Evolutionary conservation across 148 eudicot genomes (phyloP), one percentile per base, ranked within the genome.

Genomic region (Rhododendron simsii): DNA sequence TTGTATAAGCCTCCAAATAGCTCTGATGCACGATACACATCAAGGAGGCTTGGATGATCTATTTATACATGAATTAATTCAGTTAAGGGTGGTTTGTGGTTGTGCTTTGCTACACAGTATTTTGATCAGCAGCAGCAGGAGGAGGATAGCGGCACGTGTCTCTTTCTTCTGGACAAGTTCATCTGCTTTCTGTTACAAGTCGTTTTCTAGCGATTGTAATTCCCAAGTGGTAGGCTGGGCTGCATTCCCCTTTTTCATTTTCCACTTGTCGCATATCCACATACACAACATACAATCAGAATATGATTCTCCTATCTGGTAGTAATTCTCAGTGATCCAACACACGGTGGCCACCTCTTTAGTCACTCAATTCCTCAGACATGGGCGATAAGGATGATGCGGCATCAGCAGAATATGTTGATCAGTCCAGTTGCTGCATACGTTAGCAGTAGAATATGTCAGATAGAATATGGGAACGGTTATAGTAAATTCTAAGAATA

Each of bases 1-100:
- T 59, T 14, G 67, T 26, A 47, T 10, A 69, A 61, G 39, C 37
- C 51, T 44, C 73, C 61, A 65, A 13, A 20, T 33, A 10, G n/a
- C 71, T n/a, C 47, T 45, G 41, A 47, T 41, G 63, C 35, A 80
- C 69, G 28, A 80, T 69, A 28, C 13, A 28, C 3, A 67, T 23
- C 37, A 80, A 14, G 9, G 41, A 47, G 63, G 78, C 84, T 67
- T 61, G 30, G 84, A 28, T 67, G 37, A 47, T 37, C 79, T 86
- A 80, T 80, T 86, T 80, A 80, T 86, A 80, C 23, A 85, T 47
- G 65, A 85, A 39, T 30, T 61, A 13, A 26, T 37, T 67, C 67
- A 20, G 30, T 26, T 39, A 41, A 74, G 86, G 45, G 47, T 51
- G 37, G 76, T 61, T 39, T 37, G 37, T 7, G 26, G 83, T 81